These are phyloP conservation scores for Leccinum incarnatum DNA, from an alignment of 768 basidiomycete genomes.

Conservation along the genomic window DNA sequence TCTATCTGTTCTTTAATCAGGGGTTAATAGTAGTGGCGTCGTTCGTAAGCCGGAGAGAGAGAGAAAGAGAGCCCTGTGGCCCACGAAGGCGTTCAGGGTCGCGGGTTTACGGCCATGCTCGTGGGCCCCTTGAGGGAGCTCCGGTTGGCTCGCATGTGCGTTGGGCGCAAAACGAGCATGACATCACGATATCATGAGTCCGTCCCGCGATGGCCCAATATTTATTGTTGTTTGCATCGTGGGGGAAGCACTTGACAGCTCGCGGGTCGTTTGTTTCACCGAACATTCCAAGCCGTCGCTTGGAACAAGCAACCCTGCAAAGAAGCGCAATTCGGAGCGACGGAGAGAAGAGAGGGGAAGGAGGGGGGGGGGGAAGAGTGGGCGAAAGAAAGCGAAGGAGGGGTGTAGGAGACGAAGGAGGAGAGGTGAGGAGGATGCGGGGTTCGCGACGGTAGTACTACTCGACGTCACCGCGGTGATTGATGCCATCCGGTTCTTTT, in stretches of 20 bases:
- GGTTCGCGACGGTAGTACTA: neutral
- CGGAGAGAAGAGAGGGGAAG: neutral
- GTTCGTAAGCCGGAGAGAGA: neutral
- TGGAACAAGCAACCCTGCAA: neutral
- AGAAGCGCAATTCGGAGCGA: neutral
- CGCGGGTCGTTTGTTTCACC: neutral
- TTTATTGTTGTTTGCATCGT: neutral
- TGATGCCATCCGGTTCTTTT: neutral
- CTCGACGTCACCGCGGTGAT: neutral
- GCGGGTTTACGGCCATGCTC: slow-evolving; percentile 1
- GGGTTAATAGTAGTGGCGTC: neutral
- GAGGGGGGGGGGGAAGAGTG: neutral
- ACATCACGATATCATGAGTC: neutral
- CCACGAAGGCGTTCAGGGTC: slow-evolving; percentile 9
- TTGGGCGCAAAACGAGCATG: neutral
- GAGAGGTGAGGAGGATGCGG: neutral
- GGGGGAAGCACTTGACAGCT: neutral
- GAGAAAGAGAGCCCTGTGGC: neutral
- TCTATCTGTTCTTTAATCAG: neutral
- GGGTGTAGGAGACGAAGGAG: neutral
- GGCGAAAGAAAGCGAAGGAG: neutral
- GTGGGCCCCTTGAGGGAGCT: neutral
- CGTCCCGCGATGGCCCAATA: neutral
- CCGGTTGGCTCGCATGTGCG: neutral
- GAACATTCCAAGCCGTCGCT: neutral